Evolutionary conservation across 2,329 filamentous ascomycete genomes (phyloP).

Genomic region (Didymella sp.): DNA sequence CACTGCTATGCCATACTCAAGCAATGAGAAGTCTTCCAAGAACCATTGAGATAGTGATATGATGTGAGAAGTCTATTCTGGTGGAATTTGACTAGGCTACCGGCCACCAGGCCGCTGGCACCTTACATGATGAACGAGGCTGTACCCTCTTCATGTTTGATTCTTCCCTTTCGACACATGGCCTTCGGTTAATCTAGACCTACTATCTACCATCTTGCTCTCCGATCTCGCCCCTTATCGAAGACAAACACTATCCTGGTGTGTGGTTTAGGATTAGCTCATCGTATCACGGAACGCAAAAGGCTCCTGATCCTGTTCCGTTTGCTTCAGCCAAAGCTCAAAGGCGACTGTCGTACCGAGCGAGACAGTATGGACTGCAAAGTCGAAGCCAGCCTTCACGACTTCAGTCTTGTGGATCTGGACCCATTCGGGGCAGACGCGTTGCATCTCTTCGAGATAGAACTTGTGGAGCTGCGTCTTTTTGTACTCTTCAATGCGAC

Average conservation of each 20-base stretch:
- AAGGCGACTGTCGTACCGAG: background rate
- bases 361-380: background rate
- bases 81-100: conserved; percentile 2
- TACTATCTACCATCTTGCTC: background rate
- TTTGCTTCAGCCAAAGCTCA: conserved; percentile 6
- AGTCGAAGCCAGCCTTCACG: background rate
- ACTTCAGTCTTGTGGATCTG: background rate
- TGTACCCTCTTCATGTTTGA: background rate
- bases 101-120: conserved; percentile 3
- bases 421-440: conserved; percentile 6
- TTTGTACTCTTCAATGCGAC: conserved; percentile 13
- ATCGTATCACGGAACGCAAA: background rate
- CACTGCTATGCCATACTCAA: conserved; percentile 4
- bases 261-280: background rate
- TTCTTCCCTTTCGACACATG: background rate
- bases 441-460: conserved; percentile 25
- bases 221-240: background rate
- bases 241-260: background rate
- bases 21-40: conserved; percentile 4
- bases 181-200: background rate
- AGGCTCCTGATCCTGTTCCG: background rate
- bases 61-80: conserved; percentile 3
- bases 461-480: conserved; percentile 15
- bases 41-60: conserved; percentile 1
- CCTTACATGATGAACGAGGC: background rate